phyloP scores from a whole-genome alignment of 2,329 filamentous ascomycete species.

The Magnaporthiopsis rhizophila region DNA sequence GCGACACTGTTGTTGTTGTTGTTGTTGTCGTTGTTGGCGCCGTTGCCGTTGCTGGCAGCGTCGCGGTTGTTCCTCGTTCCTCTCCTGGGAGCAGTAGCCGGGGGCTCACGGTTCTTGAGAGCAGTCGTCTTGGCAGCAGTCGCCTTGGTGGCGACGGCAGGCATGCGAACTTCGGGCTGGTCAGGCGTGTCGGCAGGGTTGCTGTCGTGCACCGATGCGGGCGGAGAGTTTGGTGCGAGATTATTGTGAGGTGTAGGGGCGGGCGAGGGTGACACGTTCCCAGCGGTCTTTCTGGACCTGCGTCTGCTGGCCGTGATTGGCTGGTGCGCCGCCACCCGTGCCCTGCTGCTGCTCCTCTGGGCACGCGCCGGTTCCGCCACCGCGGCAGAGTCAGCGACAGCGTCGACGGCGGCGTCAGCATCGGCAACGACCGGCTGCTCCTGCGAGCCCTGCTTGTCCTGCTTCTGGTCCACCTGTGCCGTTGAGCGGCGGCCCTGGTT shows the following conservation, averaged over 20 bases:
- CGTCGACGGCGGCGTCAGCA: slow-evolving; percentile 6
- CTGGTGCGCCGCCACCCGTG: slow-evolving; percentile 14
- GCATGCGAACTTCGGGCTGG: slow-evolving; percentile 4
- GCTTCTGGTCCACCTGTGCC: slow-evolving; percentile 7
- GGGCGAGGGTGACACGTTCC: slow-evolving; percentile 19
- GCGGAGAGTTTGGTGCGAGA: slow-evolving; percentile 10
- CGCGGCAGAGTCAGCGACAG: not conserved
- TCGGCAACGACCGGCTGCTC: not conserved
- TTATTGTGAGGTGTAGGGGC: slow-evolving; percentile 11
- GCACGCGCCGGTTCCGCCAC: slow-evolving; percentile 6
- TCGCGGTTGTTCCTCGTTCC: slow-evolving; percentile 3
- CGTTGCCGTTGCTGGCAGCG: slow-evolving; percentile 14
- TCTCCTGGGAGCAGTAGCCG: slow-evolving; percentile 1
- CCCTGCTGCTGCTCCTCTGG: slow-evolving; percentile 9
- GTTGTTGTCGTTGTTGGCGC: not conserved
- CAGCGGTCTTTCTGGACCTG: slow-evolving; percentile 18
- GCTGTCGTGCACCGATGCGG: slow-evolving; percentile 8
- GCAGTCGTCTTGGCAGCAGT: slow-evolving; percentile 3
- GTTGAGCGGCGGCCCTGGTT: slow-evolving; percentile 4
- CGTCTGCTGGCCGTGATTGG: slow-evolving; percentile 20
- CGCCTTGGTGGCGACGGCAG: slow-evolving; percentile 2
- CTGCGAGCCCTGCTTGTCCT: not conserved
- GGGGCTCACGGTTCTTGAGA: not conserved
- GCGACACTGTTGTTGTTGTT: slow-evolving; percentile 16
- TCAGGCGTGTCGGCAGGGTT: slow-evolving; percentile 1